Conservation (phyloP, 352 stramenopile species). For the Phytophthora pluvialis region DNA sequence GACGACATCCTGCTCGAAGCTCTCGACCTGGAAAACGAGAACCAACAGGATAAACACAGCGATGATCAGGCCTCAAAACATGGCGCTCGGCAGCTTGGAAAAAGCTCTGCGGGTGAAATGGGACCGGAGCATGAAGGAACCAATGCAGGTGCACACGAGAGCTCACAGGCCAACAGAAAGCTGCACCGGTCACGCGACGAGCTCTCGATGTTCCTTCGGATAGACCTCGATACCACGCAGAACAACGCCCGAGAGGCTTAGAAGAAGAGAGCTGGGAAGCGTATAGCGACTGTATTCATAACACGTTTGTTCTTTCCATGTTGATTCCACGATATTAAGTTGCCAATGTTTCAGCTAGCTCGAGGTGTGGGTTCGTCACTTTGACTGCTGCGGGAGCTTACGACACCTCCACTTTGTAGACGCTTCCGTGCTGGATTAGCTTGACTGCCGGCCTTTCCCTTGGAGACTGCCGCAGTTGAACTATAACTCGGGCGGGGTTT, state of each 20-base stretch:
- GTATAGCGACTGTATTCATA: constrained; percentile 10
- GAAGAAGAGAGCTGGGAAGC: not conserved
- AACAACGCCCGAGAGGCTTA: constrained; percentile 38
- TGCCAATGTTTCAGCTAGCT: constrained; percentile 1
- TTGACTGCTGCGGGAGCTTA: constrained; percentile 5
- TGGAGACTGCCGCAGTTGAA: not conserved
- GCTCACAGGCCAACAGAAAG: constrained; percentile 11
- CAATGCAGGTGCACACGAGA: constrained; percentile 5
- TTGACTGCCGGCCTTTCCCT: constrained; percentile 13
- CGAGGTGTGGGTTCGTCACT: constrained; percentile 9
- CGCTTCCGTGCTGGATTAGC: constrained; percentile 13
- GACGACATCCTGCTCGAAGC: constrained; percentile 34
- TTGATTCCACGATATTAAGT: not conserved
- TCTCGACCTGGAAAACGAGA: constrained; percentile 21
- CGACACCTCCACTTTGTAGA: constrained; percentile 17
- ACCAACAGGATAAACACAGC: constrained; percentile 12
- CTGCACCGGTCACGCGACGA: constrained; percentile 28
- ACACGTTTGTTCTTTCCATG: constrained; percentile 13
- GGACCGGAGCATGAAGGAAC: constrained; percentile 23
- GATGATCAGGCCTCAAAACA: not conserved
- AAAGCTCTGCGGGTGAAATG: constrained; percentile 4
- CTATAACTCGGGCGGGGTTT: not conserved
- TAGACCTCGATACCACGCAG: constrained; percentile 31
- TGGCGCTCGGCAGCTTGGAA: constrained; percentile 8
- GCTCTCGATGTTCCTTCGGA: constrained; percentile 28